Percentiles rank a stretch among this genome's conserved stretches.
These are phyloP conservation scores for Suhomyces coccinellae DNA, from an alignment of 1,139 yeast species.

Conservation along the genomic window DNA sequence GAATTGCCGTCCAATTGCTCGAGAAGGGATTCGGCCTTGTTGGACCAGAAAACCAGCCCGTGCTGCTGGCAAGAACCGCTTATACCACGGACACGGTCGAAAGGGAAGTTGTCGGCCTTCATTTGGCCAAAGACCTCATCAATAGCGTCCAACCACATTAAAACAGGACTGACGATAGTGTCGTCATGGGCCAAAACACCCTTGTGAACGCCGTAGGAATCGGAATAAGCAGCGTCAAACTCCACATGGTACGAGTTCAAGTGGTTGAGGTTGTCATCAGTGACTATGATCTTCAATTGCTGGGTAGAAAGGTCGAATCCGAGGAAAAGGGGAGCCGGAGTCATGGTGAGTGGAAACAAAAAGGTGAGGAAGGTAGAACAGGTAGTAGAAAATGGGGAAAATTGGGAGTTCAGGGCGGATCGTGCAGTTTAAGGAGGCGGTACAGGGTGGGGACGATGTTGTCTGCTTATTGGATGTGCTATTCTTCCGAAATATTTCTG, in stretches of 20 bases:
- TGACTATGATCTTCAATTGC: slow-evolving; percentile 75
- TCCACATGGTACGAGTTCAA: slow-evolving; percentile 63
- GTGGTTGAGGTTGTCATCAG: slow-evolving; percentile 54
- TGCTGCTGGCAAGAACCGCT: slow-evolving; percentile 94
- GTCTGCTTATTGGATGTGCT: too few relatives aligned
- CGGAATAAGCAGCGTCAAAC: slow-evolving; percentile 64
- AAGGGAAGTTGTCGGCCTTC: slow-evolving; percentile 54
- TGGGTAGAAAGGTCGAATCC: slow-evolving; percentile 92
- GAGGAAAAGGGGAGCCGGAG: slow-evolving; percentile 34
- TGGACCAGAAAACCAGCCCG: slow-evolving; percentile 83
- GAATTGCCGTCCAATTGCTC: slow-evolving; percentile 23
- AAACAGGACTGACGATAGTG: slow-evolving; percentile 74
- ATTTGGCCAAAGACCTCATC: slow-evolving; percentile 62
- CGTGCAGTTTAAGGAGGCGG: too few relatives aligned
- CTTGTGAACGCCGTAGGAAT: slow-evolving; percentile 57
- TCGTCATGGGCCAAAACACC: slow-evolving; percentile 63
- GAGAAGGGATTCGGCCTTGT: slow-evolving; percentile 45
- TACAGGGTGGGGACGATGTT: too few relatives aligned
- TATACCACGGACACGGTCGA: slow-evolving; percentile 62
- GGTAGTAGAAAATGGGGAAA: neutral
- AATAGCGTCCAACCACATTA: slow-evolving; percentile 85
- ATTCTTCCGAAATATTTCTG: too few relatives aligned
- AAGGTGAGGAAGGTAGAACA: too few relatives aligned
- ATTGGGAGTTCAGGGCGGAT: neutral
- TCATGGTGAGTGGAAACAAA: neutral